A percentile compares a stretch with the other conserved stretches of the same genome.
Conservation (phyloP, 768 basidiomycete genomes). For the Pulveroboletus sp. region DNA sequence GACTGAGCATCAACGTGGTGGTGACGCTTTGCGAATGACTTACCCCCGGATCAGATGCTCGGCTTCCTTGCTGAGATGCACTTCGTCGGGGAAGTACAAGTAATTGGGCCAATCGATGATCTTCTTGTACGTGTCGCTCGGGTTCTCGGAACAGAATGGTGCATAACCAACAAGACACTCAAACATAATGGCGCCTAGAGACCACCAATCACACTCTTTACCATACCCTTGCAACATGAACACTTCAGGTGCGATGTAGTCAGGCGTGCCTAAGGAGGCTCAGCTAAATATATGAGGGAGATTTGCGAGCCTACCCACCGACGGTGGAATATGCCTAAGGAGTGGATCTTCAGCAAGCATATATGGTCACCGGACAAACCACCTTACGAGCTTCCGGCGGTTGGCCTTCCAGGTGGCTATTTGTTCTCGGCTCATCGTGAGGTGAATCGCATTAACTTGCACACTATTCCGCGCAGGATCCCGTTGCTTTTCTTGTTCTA, state of each 20-base stretch:
- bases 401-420: conserved; percentile 99
- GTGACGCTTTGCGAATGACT: conserved; percentile 17
- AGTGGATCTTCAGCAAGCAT: conserved; percentile 6
- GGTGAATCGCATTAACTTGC: conserved; percentile 94
- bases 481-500: conserved; percentile 70
- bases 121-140: conserved; percentile 97
- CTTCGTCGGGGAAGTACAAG: conserved; percentile 91
- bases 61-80: conserved; percentile 87
- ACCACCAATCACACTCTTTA: conserved; percentile 99
- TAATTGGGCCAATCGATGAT: conserved; percentile 95
- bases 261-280: conserved; percentile 28
- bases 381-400: conserved; percentile 80
- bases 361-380: not conserved
- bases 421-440: conserved; percentile 94
- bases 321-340: conserved; percentile 88
- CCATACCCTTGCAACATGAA: conserved; percentile 97
- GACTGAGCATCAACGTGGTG: conserved; percentile 5
- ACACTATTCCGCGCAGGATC: conserved; percentile 85
- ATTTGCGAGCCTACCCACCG: conserved; percentile 30
- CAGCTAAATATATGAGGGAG: not conserved
- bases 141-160: conserved; percentile 96
- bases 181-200: conserved; percentile 97
- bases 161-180: conserved; percentile 98
- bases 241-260: conserved; percentile 93
- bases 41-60: conserved; percentile 86